phyloP scores from a whole-genome alignment of 2,329 filamentous ascomycete genomes.

The Cercospora nicotianae region DNA sequence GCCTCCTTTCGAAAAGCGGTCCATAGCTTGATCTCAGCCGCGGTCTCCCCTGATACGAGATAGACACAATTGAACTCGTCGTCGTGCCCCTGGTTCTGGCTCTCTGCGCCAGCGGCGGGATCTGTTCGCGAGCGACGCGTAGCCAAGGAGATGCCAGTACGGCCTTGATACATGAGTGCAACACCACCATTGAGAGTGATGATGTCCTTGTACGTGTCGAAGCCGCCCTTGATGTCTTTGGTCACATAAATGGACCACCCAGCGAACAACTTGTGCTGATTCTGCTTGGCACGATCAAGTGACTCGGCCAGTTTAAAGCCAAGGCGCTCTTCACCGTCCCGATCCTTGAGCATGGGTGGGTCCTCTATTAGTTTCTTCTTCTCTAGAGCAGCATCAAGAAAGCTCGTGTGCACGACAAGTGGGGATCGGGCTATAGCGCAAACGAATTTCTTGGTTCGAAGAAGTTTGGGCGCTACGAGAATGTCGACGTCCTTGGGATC shows the following conservation, averaged over 20 bases:
- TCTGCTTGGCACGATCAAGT: conserved; percentile 68
- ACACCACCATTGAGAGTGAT: conserved; percentile 84
- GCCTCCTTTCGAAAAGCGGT: conserved; percentile 77
- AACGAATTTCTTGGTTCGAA: conserved; percentile 92
- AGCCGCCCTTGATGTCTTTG: conserved; percentile 73
- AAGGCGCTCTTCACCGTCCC: conserved; percentile 69
- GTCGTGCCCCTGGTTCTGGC: conserved; percentile 58
- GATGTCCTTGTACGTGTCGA: conserved; percentile 81
- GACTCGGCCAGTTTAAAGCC: conserved; percentile 68
- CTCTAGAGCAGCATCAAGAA: conserved; percentile 74
- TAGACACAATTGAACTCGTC: conserved; percentile 62
- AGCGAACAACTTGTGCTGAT: conserved; percentile 72
- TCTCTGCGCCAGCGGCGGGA: conserved; percentile 58
- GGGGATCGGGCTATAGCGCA: conserved; percentile 80
- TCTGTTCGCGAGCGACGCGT: conserved; percentile 54
- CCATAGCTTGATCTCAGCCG: conserved; percentile 74
- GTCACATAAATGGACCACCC: conserved; percentile 83
- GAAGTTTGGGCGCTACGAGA: conserved; percentile 79
- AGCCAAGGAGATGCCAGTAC: conserved; percentile 61
- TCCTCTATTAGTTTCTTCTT: conserved; percentile 61
- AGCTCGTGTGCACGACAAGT: conserved; percentile 72
- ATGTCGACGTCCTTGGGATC: conserved; percentile 78
- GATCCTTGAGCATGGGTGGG: conserved; percentile 66
- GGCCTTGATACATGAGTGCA: conserved; percentile 69
- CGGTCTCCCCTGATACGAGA: conserved; percentile 68